Evolutionary conservation across 2,329 filamentous ascomycete genomes (phyloP), one percentile per base, ranked within the genome.

Genomic region (Dothideomycetes sp.): DNA sequence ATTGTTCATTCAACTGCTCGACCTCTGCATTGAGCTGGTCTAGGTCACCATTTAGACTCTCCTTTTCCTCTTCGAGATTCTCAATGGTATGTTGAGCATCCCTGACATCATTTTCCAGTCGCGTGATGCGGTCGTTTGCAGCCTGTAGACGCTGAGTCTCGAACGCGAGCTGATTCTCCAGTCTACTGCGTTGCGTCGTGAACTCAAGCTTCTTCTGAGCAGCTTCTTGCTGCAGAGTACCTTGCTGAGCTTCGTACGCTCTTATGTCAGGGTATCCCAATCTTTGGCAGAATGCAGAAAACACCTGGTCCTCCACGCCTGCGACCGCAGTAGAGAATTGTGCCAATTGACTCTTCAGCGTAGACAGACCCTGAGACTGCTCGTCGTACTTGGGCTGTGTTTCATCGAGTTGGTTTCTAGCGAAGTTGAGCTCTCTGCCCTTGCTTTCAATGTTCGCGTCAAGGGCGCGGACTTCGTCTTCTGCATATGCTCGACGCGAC

Each of bases 201-300:
- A 94, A 96, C 49, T 88, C 80, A 38, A 84, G 79, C 46, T 85
- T 85, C 66, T 88, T 88, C 60, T 91, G 80, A 1, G 81, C 80
- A 33, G 84, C 84, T 57, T 96, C 86, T 58, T 94, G 85, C 60
- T 96, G 88, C 36, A 94, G 68, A 31, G 83, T 87, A 36, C 91
- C 89, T 62, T 96, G 91, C 49, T 93, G 88, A 18, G 82, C 82
- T 57, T 96, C 87, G 53, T 96, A 98, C 42, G 86, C 84, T 43
- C 89, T 84, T 47, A 98, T 93, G 52, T 93, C 81, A 42, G 76
- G 72, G 58, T 94, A 96, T 1, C 88, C 86, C 15, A 95, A 76
- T 40, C 84, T 77, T 51, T 78, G 75, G 64, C 91, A 98, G 64
- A 98, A 98, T 31, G 71, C 70, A 16, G 72, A 71, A 59, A 95